Evolutionary conservation across 768 basidiomycete genomes (phyloP), one percentile per base, ranked within the genome.

Genomic region (Psilocybe azurescens): DNA sequence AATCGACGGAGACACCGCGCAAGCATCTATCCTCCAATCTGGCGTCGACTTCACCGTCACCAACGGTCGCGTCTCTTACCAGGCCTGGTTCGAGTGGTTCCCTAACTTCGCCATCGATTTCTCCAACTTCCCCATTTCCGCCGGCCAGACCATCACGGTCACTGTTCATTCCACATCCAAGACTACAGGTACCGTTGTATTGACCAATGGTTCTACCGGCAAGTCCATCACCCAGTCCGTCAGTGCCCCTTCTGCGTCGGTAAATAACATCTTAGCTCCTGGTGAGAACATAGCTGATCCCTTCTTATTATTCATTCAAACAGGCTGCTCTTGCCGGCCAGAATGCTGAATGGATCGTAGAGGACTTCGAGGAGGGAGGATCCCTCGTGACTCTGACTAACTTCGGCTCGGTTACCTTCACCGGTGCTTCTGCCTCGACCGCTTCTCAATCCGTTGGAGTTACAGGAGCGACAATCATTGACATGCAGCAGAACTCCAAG

Each of bases 41-140:
- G 66, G 66, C 53, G 53, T 67, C 41, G 66, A 67, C 63, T 67
- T 67, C 56, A 67, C 66, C 53, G 59, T 67, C 49, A 65, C 54
- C 55, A 53, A 48, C 47, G 66, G 66, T 56, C 38, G 52, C 10
- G 63, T 65, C 30, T 65, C 63, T 9, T 67, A 62, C 59, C 61
- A 67, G 53, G 66, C 66, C 18, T 67, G 66, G 66, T 67, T 65
- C 47, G 66, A 67, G 56, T 67, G 66, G 66, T 67, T 65, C 66
- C 66, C 66, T 48, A 62, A 62, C 53, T 62, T 60, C 49, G 63
- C 66, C 18, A 58, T 62, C 33, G 66, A 67, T 33, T 67, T 67
- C 61, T 48, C 29, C 56, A 62, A 62, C 59, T 62, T 67, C 59
- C 39, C 66, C 33, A 65, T 67, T 49, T 57, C 47, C 9, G 54